Evolutionary conservation across 768 basidiomycete species (phyloP).

Genomic region (Lactarius akahatsu): DNA sequence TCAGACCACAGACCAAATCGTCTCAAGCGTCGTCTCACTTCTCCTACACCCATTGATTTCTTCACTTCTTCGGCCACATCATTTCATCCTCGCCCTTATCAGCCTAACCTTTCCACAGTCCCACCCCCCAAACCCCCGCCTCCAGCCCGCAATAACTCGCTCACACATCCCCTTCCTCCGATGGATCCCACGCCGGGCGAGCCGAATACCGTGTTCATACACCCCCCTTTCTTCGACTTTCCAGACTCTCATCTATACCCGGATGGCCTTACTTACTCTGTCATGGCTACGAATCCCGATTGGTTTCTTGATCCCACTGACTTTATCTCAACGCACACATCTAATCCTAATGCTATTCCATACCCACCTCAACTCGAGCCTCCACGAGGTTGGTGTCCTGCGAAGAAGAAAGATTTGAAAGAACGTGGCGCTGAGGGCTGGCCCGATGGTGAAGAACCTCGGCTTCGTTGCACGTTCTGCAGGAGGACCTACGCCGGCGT

Average conservation of each 20-base stretch:
- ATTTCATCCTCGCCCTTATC: conserved; percentile 65
- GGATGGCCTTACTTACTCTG: conserved; percentile 67
- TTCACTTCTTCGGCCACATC: conserved; percentile 63
- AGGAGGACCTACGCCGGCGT: conserved; percentile 81
- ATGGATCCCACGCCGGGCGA: conserved; percentile 67
- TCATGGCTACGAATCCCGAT: conserved; percentile 72
- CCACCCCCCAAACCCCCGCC: conserved; percentile 27
- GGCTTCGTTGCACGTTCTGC: conserved; percentile 82
- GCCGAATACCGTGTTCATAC: conserved; percentile 65
- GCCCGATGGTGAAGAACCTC: conserved; percentile 79
- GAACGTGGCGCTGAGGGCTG: conserved; percentile 67
- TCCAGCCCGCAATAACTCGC: conserved; percentile 22
- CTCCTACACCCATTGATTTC: conserved; percentile 53
- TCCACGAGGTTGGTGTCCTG: conserved; percentile 81
- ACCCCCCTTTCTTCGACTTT: conserved; percentile 68
- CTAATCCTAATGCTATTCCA: conserved; percentile 53
- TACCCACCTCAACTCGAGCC: conserved; percentile 81
- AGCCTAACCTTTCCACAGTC: conserved; percentile 37
- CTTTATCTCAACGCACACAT: conserved; percentile 49
- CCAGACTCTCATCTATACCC: conserved; percentile 59
- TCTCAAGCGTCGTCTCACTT: conserved; percentile 49
- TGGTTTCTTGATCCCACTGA: conserved; percentile 78
- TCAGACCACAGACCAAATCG: conserved; percentile 22
- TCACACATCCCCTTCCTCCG: conserved; percentile 30
- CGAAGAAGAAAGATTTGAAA: conserved; percentile 78